Percentiles rank a stretch among this genome's conserved stretches.
These are phyloP conservation scores for Microsporum audouinii DNA, from an alignment of 2,329 filamentous ascomycete species.

Conservation along the genomic window DNA sequence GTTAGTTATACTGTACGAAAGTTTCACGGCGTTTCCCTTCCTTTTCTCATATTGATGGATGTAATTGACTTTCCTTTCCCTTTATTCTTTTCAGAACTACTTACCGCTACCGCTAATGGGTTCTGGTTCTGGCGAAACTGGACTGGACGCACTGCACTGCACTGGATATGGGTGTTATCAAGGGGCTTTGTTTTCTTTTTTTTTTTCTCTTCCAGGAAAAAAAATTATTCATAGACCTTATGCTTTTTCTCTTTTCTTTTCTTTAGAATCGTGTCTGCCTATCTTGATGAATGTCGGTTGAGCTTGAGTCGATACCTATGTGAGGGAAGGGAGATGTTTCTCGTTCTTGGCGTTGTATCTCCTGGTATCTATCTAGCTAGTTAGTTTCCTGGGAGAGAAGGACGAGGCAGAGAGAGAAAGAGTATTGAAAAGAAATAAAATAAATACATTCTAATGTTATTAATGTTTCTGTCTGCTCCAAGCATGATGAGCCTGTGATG, in stretches of 20 bases:
- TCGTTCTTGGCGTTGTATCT: too few species aligned
- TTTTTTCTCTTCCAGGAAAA: neutral
- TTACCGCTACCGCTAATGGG: neutral
- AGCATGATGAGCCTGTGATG: too few species aligned
- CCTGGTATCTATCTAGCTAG: too few species aligned
- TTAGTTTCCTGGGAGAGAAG: too few species aligned
- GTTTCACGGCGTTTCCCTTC: neutral
- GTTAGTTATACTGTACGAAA: neutral
- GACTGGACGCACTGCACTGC: neutral
- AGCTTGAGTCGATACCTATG: too few species aligned
- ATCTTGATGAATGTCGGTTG: neutral
- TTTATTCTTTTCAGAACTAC: too few species aligned
- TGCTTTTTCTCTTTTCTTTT: neutral
- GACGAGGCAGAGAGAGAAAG: too few species aligned
- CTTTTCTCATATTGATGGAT: neutral
- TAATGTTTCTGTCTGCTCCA: neutral
- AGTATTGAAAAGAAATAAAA: too few species aligned
- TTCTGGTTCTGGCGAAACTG: neutral
- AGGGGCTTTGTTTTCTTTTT: neutral
- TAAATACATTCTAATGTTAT: neutral
- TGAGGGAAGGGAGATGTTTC: neutral
- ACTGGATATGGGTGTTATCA: neutral
- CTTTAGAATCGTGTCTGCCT: neutral
- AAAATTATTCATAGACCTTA: neutral
- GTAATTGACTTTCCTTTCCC: too few species aligned